Conservation (phyloP, 768 basidiomycete genomes). For the Gelatoporia subvermispora region DNA sequence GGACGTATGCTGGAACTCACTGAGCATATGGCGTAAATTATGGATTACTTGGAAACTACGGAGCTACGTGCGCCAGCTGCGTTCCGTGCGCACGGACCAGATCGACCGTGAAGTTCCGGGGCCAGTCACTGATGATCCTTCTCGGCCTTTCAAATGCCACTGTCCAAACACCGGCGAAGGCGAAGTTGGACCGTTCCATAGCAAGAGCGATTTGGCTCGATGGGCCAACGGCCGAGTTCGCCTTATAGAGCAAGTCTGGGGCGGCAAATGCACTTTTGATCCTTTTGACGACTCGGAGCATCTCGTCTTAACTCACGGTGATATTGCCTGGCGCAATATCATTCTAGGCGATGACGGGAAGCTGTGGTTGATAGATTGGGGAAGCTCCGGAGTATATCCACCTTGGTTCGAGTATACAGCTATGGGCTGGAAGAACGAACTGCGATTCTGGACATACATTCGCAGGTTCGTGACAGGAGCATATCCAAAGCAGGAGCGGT, state of each 20-base stretch:
- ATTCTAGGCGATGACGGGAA: conserved; percentile 10
- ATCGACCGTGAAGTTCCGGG: not conserved
- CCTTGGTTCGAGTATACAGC: conserved; percentile 10
- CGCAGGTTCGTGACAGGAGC: no score
- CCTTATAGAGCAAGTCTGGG: not conserved
- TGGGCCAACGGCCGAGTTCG: conserved; percentile 2
- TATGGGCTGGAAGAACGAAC: not conserved
- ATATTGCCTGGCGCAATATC: conserved; percentile 14
- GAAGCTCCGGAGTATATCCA: conserved; percentile 12
- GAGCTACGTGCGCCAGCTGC: conserved; percentile 11
- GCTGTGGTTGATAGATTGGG: conserved; percentile 20
- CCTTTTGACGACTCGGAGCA: conserved; percentile 12
- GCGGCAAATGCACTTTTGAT: not conserved
- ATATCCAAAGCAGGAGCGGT: no score
- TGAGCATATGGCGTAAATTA: conserved; percentile 8
- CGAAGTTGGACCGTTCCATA: conserved; percentile 7
- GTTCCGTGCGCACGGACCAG: conserved; percentile 8
- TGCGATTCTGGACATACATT: no score
- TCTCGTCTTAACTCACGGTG: conserved; percentile 16
- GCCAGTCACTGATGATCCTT: conserved; percentile 5
- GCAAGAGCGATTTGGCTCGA: not conserved
- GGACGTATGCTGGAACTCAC: conserved; percentile 6
- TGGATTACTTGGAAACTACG: conserved; percentile 12
- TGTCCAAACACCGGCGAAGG: conserved; percentile 2
- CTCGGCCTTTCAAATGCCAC: not conserved